Percentiles rank a stretch among this genome's conserved stretches.
phyloP scores from a whole-genome alignment of 768 basidiomycete species.

The Brasilioporus rufonigricans region DNA sequence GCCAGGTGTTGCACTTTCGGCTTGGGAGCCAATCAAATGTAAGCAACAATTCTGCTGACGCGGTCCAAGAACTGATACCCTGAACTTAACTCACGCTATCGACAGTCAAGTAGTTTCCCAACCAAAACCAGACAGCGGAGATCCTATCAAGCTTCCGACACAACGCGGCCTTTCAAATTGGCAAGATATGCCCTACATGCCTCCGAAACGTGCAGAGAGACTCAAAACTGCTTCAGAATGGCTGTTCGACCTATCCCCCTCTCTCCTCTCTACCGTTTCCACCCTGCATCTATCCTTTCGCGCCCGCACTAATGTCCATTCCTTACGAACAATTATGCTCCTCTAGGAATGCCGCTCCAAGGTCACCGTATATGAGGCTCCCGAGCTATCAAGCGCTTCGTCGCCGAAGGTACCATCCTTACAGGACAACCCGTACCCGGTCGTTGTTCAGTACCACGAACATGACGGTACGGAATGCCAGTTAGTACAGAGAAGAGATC shows the following conservation, averaged over 20 bases:
- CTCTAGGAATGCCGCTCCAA: conserved; percentile 4
- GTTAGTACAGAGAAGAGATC: neutral
- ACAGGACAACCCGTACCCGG: conserved; percentile 4
- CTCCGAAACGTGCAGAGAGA: conserved; percentile 23
- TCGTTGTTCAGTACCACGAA: neutral
- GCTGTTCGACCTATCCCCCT: conserved; percentile 1
- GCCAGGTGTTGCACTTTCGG: neutral
- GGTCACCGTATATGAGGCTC: conserved; percentile 18
- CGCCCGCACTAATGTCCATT: conserved; percentile 11
- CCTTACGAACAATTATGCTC: conserved; percentile 19
- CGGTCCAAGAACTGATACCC: conserved; percentile 11
- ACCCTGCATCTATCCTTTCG: neutral
- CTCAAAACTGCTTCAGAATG: conserved; percentile 15
- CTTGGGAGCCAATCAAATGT: conserved; percentile 13
- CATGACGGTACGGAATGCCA: conserved; percentile 9
- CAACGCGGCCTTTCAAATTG: conserved; percentile 26
- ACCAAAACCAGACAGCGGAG: conserved; percentile 26
- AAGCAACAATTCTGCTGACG: conserved; percentile 6
- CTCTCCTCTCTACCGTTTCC: neutral
- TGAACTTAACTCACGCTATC: conserved; percentile 9
- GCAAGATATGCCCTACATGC: conserved; percentile 20
- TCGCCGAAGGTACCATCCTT: conserved; percentile 22
- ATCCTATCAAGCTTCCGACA: conserved; percentile 16
- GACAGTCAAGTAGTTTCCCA: conserved; percentile 12
- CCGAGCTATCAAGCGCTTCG: conserved; percentile 21